phyloP scores from a whole-genome alignment of 208 protist species.

The Leishmania aethiopica region DNA sequence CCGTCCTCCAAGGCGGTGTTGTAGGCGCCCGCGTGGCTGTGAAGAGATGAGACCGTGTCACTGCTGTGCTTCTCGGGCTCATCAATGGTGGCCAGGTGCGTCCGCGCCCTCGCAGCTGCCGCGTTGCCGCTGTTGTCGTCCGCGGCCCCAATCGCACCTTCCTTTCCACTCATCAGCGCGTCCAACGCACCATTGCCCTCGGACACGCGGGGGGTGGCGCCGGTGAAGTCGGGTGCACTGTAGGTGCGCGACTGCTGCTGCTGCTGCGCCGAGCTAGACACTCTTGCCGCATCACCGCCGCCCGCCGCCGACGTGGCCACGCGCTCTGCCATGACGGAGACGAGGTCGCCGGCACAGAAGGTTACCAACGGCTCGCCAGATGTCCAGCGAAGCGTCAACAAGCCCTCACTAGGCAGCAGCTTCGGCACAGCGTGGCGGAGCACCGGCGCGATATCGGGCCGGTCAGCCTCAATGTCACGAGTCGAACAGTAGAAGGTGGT shows the following conservation, averaged over 20 bases:
- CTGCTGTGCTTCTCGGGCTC: background rate
- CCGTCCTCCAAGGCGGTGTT: background rate
- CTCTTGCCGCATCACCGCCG: background rate
- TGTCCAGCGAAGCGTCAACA: slow-evolving; percentile 39
- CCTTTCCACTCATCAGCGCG: background rate
- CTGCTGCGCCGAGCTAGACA: background rate
- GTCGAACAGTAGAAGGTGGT: slow-evolving; percentile 22
- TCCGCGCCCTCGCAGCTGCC: background rate
- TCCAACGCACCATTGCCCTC: background rate
- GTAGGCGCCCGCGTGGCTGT: background rate
- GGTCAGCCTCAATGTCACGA: slow-evolving; percentile 15
- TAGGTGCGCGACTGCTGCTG: background rate
- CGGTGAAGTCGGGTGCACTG: slow-evolving; percentile 14
- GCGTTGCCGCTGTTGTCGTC: background rate
- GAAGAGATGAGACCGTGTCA: background rate
- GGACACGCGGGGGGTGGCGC: background rate
- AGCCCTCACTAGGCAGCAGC: slow-evolving; percentile 29
- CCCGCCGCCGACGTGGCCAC: background rate
- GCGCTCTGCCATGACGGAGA: slow-evolving; percentile 34
- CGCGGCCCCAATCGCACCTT: background rate
- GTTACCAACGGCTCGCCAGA: slow-evolving; percentile 38
- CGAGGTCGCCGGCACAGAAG: slow-evolving; percentile 27
- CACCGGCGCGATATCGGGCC: slow-evolving; percentile 31
- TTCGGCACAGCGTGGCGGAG: slow-evolving; percentile 25
- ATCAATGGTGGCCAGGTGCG: slow-evolving; percentile 10